Conservation (phyloP, 1,284 basidiomycete species). For the Tilletia indica region DNA sequence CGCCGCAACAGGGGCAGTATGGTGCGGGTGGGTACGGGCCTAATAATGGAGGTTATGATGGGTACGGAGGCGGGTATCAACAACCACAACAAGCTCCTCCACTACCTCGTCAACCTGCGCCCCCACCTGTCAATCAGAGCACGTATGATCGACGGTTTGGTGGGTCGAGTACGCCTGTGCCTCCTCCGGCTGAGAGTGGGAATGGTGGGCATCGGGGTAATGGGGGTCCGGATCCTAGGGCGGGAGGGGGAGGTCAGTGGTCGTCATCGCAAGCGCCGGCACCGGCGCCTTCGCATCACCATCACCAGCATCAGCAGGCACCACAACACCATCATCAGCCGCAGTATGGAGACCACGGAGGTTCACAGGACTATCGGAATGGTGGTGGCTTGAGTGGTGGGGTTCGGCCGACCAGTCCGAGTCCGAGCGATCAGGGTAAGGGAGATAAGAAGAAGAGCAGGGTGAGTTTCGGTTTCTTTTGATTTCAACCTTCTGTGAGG, state of each 20-base stretch:
- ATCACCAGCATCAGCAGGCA: not conserved
- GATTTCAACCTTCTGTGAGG: not conserved
- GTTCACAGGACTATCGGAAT: not conserved
- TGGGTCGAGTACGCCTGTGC: not conserved
- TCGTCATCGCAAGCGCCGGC: not conserved
- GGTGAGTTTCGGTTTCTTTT: not conserved
- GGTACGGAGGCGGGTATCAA: not conserved
- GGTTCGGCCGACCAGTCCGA: not conserved
- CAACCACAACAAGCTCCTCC: not conserved
- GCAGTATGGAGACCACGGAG: not conserved
- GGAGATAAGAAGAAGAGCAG: conserved; percentile 16
- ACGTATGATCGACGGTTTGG: conserved; percentile 16
- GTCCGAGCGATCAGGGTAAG: conserved; percentile 5
- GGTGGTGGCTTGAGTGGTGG: not conserved
- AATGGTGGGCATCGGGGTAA: not conserved
- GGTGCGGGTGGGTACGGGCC: not conserved
- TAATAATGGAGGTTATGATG: not conserved
- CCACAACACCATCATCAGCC: not conserved
- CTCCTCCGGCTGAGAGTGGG: not conserved
- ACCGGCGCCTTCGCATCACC: not conserved
- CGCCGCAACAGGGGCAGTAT: not conserved
- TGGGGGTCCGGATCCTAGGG: too few relatives aligned
- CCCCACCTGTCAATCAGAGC: conserved; percentile 12
- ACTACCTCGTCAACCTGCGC: conserved; percentile 1
- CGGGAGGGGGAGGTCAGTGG: not conserved